Conservation (phyloP, 2,329 filamentous ascomycete genomes). For the Colletotrichum musae region DNA sequence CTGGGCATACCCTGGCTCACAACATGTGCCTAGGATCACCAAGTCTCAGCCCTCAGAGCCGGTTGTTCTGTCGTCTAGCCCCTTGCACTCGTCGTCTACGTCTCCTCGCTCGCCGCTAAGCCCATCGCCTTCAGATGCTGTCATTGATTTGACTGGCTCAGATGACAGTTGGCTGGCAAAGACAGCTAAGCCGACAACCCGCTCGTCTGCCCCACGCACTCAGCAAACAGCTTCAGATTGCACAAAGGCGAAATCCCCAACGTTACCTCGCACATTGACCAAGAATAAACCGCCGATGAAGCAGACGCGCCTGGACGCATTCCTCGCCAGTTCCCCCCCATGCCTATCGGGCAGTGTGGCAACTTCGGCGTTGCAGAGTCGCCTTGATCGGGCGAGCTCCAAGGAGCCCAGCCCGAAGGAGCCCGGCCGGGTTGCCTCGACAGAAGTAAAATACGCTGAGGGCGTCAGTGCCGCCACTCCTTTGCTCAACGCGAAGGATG, state of each 20-base stretch:
- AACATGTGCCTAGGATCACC: constrained; percentile 55
- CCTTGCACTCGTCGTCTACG: constrained; percentile 52
- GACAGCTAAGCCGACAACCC: not conserved
- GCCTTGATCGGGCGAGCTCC: too few species aligned
- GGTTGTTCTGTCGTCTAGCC: constrained; percentile 63
- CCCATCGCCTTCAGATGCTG: not conserved
- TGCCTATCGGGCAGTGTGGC: not conserved
- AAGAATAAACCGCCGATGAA: constrained; percentile 44
- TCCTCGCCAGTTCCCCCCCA: constrained; percentile 13
- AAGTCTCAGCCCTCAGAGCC: constrained; percentile 50
- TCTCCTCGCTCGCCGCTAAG: constrained; percentile 44
- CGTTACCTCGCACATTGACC: not conserved
- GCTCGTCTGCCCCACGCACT: not conserved
- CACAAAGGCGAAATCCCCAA: not conserved
- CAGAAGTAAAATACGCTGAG: too few species aligned
- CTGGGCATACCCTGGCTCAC: constrained; percentile 61
- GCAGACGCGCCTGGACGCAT: constrained; percentile 46
- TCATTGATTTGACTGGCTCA: constrained; percentile 25
- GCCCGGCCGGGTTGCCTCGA: too few species aligned
- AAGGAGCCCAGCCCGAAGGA: too few species aligned
- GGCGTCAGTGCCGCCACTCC: too few species aligned
- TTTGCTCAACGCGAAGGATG: too few species aligned
- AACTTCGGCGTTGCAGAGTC: constrained; percentile 4
- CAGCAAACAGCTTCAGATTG: not conserved
- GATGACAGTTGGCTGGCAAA: constrained; percentile 2